Conservation (phyloP, 2,329 filamentous ascomycete genomes). For the Diaporthe citri region DNA sequence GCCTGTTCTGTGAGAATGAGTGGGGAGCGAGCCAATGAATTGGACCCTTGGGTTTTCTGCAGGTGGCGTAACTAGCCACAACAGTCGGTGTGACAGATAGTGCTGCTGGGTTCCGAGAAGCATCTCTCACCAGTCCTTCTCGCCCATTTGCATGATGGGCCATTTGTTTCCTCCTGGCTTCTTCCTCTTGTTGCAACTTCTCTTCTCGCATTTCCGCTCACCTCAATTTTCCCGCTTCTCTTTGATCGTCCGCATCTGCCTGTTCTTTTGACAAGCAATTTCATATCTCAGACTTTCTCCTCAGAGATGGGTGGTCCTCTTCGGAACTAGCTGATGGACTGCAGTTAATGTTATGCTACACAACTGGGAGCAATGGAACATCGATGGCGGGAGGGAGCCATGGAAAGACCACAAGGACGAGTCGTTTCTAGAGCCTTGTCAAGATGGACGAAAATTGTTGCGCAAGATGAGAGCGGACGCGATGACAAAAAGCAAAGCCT, state of each 20-base stretch:
- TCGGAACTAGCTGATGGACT: too few relatives aligned
- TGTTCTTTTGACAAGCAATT: background rate
- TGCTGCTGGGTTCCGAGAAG: background rate
- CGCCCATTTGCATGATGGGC: background rate
- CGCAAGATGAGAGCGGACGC: too few relatives aligned
- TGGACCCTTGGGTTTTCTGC: background rate
- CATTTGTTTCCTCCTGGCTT: background rate
- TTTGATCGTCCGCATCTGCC: conserved; percentile 6
- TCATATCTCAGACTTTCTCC: background rate
- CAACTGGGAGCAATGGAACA: too few relatives aligned
- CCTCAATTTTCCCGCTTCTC: background rate
- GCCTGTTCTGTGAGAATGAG: background rate
- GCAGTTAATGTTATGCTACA: too few relatives aligned
- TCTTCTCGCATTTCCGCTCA: background rate
- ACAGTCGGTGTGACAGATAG: background rate
- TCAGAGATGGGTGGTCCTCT: background rate
- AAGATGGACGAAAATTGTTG: too few relatives aligned
- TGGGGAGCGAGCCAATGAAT: background rate
- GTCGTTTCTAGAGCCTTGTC: too few relatives aligned
- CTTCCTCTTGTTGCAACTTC: background rate
- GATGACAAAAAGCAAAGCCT: too few relatives aligned
- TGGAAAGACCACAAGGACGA: too few relatives aligned
- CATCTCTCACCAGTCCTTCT: background rate
- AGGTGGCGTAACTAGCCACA: background rate
- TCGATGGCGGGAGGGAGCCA: too few relatives aligned